Base-by-base conservation (phyloP, 2,329 filamentous ascomycete species). In the Dactylellina parvicollis region DNA sequence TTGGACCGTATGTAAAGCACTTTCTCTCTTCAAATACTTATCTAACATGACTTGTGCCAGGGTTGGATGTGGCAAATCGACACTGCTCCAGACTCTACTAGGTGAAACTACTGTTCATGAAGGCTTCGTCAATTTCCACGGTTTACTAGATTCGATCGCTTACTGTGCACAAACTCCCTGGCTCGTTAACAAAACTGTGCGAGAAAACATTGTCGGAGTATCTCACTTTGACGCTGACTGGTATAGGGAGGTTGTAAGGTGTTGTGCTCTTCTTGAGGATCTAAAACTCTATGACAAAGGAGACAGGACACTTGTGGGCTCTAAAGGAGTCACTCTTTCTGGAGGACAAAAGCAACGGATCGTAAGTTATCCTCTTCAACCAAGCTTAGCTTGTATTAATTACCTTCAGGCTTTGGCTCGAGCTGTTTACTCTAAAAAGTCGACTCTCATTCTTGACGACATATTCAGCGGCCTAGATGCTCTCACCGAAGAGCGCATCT, bases 321-420 rank as follows among this genome's bases (percentile, higher is more conserved):
- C n/a, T n/a, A n/a, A n/a, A n/a, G n/a, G n/a, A n/a, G 79, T 83
- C 50, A 80, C 80, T 2, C 78, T 85, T 0, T 83, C 82, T 3
- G 84, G 84, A 4, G 83, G 83, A 0, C 84, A 85, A 74, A 82
- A 81, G 73, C 81, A 83, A 55, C 79, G 82, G 14, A 78, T 84
- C 8, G 62, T 10, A 79, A 82, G 47, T 81, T 82, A 24, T 34
- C 10, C 20, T 16, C 14, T 26, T 28, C 2, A 24, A 30, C 8
- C 4, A 5, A 5, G 8, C 7, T 12, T 4, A 49, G 14, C 46
- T 76, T 0, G 78, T 78, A 0, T 54, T 79, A 26, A 49, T 42
- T 40, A 20, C 3, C 77, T 82, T 8, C 38, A 73, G 69, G 69
- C 69, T 9, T 42, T 69, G 8, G 70, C 70, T 14, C 16, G 70